Evolutionary conservation across 345 rosid genomes (phyloP).

Genomic region (Erucastrum elatum): DNA sequence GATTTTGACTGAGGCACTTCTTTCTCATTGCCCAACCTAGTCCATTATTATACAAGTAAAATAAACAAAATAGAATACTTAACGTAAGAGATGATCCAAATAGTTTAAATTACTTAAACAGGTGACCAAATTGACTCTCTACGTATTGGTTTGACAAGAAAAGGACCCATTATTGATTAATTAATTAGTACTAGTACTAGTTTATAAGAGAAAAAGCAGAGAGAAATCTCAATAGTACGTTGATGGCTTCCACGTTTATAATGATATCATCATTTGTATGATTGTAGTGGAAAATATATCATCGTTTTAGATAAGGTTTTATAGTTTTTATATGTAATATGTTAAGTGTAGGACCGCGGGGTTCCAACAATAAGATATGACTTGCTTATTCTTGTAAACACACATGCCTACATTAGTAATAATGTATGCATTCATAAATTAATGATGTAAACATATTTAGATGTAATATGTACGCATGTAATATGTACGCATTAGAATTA

Average conservation of each 20-base stretch:
- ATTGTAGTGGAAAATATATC: constrained; percentile 16
- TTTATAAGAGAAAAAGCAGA: neutral
- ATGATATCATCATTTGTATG: constrained; percentile 27
- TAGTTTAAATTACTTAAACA: constrained; percentile 18
- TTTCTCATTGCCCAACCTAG: constrained; percentile 14
- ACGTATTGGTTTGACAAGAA: constrained; percentile 39
- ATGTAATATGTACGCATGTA: too few species aligned
- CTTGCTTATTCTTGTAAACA: constrained; percentile 32
- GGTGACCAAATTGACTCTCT: constrained; percentile 31
- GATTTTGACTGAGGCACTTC: constrained; percentile 17
- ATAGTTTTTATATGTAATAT: neutral
- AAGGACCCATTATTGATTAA: constrained; percentile 26
- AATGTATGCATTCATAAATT: neutral
- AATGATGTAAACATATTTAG: neutral
- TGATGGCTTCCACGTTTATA: constrained; percentile 36
- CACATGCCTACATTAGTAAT: constrained; percentile 26
- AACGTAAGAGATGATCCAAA: constrained; percentile 27
- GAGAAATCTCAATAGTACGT: constrained; percentile 26
- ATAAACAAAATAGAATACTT: neutral
- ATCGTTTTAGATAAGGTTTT: neutral
- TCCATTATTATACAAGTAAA: neutral
- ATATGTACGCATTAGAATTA: neutral
- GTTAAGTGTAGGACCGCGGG: neutral
- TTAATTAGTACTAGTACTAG: neutral
- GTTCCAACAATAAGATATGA: neutral